phyloP scores from a whole-genome alignment of 2,329 filamentous ascomycete species.

The Pestalotiopsis sp. region DNA sequence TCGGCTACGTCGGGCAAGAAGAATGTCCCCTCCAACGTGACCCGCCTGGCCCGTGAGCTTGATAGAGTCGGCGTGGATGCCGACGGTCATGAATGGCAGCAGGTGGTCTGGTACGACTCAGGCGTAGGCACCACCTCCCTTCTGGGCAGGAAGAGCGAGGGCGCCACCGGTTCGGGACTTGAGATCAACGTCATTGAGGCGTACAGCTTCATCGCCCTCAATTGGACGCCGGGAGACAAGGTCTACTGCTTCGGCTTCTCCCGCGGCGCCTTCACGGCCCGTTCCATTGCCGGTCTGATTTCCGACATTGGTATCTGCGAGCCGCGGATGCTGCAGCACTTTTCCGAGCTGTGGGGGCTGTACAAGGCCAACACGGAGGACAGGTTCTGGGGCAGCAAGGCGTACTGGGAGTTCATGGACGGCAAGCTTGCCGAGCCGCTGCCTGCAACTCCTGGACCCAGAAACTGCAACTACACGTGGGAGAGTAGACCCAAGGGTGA shows the following conservation, averaged over 20 bases:
- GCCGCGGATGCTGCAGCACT: conserved; percentile 19
- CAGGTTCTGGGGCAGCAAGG: conserved; percentile 12
- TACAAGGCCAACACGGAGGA: conserved; percentile 15
- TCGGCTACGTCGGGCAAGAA: conserved; percentile 22
- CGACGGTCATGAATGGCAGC: conserved; percentile 33
- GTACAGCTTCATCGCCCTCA: conserved; percentile 41
- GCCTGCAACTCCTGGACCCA: not conserved
- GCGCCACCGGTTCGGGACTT: conserved; percentile 17
- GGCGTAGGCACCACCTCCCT: conserved; percentile 42
- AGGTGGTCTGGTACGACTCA: conserved; percentile 20
- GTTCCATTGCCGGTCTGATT: conserved; percentile 41
- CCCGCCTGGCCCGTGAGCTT: conserved; percentile 23
- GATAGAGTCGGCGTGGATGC: conserved; percentile 36
- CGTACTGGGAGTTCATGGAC: conserved; percentile 16
- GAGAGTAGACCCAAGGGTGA: conserved; percentile 8
- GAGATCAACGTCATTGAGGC: conserved; percentile 28
- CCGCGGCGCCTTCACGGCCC: conserved; percentile 42
- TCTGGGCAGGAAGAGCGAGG: conserved; percentile 23
- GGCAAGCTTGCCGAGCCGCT: conserved; percentile 8
- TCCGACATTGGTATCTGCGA: conserved; percentile 25
- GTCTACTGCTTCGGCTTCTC: conserved; percentile 43
- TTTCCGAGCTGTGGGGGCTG: conserved; percentile 15
- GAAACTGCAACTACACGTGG: not conserved
- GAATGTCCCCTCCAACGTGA: conserved; percentile 26
- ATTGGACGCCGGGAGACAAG: conserved; percentile 38